phyloP scores from a whole-genome alignment of 2,329 filamentous ascomycete species.

The Penicillium hesseltinei region DNA sequence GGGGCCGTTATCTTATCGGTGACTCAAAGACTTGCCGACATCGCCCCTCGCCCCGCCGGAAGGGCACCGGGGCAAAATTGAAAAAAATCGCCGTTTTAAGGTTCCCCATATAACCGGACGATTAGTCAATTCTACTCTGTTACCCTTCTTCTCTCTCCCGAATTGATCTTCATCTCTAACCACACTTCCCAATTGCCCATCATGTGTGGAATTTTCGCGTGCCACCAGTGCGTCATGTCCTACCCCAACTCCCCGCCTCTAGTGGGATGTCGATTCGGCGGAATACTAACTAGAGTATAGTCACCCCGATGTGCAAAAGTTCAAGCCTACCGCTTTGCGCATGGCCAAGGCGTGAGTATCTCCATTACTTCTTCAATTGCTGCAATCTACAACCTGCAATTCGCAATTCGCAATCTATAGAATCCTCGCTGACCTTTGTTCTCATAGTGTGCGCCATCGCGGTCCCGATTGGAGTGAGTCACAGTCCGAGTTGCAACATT shows the following conservation, averaged over 20 bases:
- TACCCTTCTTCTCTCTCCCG: slow-evolving; percentile 8
- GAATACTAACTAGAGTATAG: slow-evolving; percentile 38
- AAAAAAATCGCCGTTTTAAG: slow-evolving; percentile 18
- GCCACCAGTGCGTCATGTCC: slow-evolving; percentile 68
- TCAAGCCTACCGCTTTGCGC: slow-evolving; percentile 91
- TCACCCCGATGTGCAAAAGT: slow-evolving; percentile 91
- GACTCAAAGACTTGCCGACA: slow-evolving; percentile 27
- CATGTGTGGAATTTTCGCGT: slow-evolving; percentile 98
- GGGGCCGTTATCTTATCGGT: slow-evolving; percentile 51
- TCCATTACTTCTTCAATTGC: neutral
- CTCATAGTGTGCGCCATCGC: slow-evolving; percentile 78
- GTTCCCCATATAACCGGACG: slow-evolving; percentile 18
- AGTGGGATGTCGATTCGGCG: slow-evolving; percentile 3
- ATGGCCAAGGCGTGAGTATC: slow-evolving; percentile 84
- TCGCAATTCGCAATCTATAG: neutral
- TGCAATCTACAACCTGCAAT: neutral
- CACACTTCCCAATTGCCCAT: slow-evolving; percentile 42
- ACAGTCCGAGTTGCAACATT: slow-evolving; percentile 16
- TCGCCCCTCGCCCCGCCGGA: slow-evolving; percentile 22
- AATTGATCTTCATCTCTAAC: slow-evolving; percentile 12
- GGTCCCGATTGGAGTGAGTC: slow-evolving; percentile 97
- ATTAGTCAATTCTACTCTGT: slow-evolving; percentile 21
- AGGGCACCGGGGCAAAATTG: slow-evolving; percentile 4
- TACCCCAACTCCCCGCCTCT: slow-evolving; percentile 3
- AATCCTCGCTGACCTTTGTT: slow-evolving; percentile 35